Conservation (phyloP, 129 eudicot species). For the Silybum marianum region DNA sequence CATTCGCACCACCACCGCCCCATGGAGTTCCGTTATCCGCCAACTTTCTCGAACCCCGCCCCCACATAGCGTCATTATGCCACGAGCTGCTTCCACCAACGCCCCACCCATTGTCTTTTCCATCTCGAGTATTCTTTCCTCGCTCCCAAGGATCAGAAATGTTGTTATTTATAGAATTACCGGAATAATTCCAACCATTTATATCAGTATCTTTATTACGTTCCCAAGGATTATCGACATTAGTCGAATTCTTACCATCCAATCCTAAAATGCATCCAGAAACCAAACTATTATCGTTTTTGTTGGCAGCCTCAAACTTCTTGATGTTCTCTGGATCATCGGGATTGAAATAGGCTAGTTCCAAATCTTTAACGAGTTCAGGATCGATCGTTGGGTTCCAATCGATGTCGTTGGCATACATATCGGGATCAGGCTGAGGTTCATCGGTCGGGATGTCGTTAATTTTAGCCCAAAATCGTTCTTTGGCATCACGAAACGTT, state of each 20-base stretch:
- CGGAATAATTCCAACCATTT: constrained; percentile 46
- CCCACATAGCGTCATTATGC: constrained; percentile 29
- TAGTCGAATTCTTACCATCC: not conserved
- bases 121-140: constrained; percentile 11
- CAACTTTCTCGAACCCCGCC: constrained; percentile 22
- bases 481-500: constrained; percentile 58
- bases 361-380: constrained; percentile 54
- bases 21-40: constrained; percentile 42
- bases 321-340: constrained; percentile 43
- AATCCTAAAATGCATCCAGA: constrained; percentile 35
- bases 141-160: constrained; percentile 48
- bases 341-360: constrained; percentile 60
- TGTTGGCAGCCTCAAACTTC: constrained; percentile 23
- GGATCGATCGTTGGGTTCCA: constrained; percentile 71
- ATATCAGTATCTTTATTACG: constrained; percentile 14
- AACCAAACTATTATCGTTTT: constrained; percentile 24
- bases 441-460: constrained; percentile 47
- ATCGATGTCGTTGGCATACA: constrained; percentile 58
- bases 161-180: constrained; percentile 34
- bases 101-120: constrained; percentile 43
- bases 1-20: constrained; percentile 36
- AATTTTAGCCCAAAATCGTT: constrained; percentile 67
- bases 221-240: constrained; percentile 53
- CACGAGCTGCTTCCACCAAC: constrained; percentile 31
- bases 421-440: constrained; percentile 57